Base-by-base conservation (phyloP, 306 rosid species). In the Citrullus amarus region DNA sequence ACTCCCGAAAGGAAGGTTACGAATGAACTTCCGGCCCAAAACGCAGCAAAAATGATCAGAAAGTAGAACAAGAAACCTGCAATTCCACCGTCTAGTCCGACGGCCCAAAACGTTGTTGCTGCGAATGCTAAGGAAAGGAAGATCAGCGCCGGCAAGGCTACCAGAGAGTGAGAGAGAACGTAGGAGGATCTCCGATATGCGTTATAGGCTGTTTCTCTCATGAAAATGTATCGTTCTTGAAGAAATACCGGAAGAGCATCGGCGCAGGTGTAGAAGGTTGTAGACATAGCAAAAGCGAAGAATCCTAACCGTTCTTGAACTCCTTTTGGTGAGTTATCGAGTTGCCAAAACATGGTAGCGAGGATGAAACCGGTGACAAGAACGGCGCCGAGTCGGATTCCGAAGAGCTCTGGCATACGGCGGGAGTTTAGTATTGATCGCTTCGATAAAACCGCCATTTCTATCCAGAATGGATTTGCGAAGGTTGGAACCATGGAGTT, bases 281-380 rank as follows among this genome's bases (percentile, higher is more conserved):
- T 96, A 50, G 99, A 96, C 99, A 96, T 96, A 2, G 99, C 99
- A 58, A 96, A 96, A 0, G 99, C 98, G 80, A 92, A 86, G 82
- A 96, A 96, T 1, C 99, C 99, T 0, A 96, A 77, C 15, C 98
- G 87, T 34, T 92, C 99, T 76, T 95, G 96, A 5, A 86, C 90
- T 0, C 99, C 99, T 78, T 88, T 92, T 0, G 99, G 99, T 0
- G 98, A 84, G 59, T 85, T 74, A 13, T 95, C 99, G 0, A 95
- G 90, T 1, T 87, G 82, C 96, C 97, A 95, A 46, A 88, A 95
- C 87, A 95, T 81, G 5, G 99, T 95, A 4, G 99, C 99, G 0
- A 95, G 84, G 67, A 95, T 91, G 63, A 95, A 87, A 0, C 99
- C 99, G 0, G 98, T 95, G 2, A 92, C 91, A 86, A 92, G 6